These are phyloP conservation scores for Discostella stelligera DNA, from an alignment of 352 stramenopile species.

Conservation along the genomic window DNA sequence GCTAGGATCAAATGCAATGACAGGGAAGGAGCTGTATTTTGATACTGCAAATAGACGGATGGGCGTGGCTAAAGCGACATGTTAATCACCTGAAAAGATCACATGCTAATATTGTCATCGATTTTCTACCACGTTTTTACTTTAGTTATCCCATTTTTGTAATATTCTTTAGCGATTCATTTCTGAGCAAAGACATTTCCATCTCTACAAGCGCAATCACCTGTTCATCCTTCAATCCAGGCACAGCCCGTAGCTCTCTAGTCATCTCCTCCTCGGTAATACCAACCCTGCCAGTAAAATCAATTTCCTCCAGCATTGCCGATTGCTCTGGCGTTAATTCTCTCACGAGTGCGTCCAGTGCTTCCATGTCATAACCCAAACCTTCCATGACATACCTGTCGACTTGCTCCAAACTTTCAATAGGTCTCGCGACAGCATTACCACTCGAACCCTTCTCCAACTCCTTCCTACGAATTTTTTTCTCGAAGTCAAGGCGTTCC, in stretches of 20 bases:
- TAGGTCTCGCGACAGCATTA: slow-evolving; percentile 4
- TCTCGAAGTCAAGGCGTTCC: slow-evolving; percentile 38
- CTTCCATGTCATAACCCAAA: slow-evolving; percentile 48
- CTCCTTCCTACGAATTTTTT: slow-evolving; percentile 40
- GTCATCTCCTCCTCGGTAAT: slow-evolving; percentile 47
- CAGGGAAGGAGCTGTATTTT: slow-evolving; percentile 80
- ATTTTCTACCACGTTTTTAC: background rate
- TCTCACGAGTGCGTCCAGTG: slow-evolving; percentile 26
- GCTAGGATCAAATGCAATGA: slow-evolving; percentile 82
- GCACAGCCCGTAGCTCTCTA: slow-evolving; percentile 44
- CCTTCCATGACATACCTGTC: slow-evolving; percentile 44
- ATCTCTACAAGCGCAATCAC: slow-evolving; percentile 51
- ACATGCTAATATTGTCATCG: background rate
- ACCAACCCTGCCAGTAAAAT: slow-evolving; percentile 33
- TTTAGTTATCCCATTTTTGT: slow-evolving; percentile 39
- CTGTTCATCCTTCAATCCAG: slow-evolving; percentile 56
- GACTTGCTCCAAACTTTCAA: slow-evolving; percentile 45
- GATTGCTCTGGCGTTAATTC: slow-evolving; percentile 68
- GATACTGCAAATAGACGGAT: slow-evolving; percentile 59
- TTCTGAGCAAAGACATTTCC: slow-evolving; percentile 49
- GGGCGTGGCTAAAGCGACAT: slow-evolving; percentile 38
- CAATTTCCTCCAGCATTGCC: slow-evolving; percentile 51
- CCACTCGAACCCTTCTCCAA: slow-evolving; percentile 19
- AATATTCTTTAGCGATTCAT: slow-evolving; percentile 42
- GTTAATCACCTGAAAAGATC: background rate